A percentile compares a stretch with the other conserved stretches of the same genome.
phyloP scores from a whole-genome alignment of 1,284 basidiomycete species.

The Ceratobasidium sp. region DNA sequence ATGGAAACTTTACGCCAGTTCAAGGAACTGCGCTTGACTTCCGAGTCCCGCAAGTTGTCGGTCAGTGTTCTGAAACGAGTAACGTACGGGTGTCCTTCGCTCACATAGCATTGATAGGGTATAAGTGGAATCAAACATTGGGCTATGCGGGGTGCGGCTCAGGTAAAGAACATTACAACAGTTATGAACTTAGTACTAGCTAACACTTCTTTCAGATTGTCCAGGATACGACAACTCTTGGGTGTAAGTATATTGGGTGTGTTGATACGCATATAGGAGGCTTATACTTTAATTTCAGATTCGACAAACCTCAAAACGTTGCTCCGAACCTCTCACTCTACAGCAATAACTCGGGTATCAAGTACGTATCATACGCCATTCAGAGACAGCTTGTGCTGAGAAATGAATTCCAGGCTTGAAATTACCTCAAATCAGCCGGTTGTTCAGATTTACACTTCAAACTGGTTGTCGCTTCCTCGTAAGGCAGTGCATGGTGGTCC shows the following conservation, averaged over 20 bases:
- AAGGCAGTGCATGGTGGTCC: slow-evolving; percentile 62
- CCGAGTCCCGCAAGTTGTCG: slow-evolving; percentile 58
- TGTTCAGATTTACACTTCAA: slow-evolving; percentile 62
- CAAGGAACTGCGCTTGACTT: slow-evolving; percentile 61
- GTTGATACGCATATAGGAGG: not conserved
- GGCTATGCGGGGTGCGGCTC: slow-evolving; percentile 40
- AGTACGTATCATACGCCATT: slow-evolving; percentile 50
- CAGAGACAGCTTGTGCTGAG: slow-evolving; percentile 44
- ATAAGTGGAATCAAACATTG: slow-evolving; percentile 41
- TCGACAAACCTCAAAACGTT: slow-evolving; percentile 51
- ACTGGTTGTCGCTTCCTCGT: slow-evolving; percentile 60
- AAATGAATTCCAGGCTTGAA: slow-evolving; percentile 57
- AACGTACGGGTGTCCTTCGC: too few relatives aligned
- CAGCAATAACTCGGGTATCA: slow-evolving; percentile 62
- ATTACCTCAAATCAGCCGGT: slow-evolving; percentile 64
- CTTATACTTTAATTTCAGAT: not conserved
- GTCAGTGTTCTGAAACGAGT: slow-evolving; percentile 52
- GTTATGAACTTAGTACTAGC: not conserved
- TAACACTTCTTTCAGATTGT: slow-evolving; percentile 53
- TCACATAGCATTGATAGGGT: slow-evolving; percentile 1
- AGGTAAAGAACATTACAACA: slow-evolving; percentile 1
- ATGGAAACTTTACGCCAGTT: slow-evolving; percentile 57
- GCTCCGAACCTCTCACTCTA: slow-evolving; percentile 58
- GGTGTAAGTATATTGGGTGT: slow-evolving; percentile 52
- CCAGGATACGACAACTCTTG: slow-evolving; percentile 62